Base-by-base conservation (phyloP, 2,329 filamentous ascomycete species). In the Monascus ruber region DNA sequence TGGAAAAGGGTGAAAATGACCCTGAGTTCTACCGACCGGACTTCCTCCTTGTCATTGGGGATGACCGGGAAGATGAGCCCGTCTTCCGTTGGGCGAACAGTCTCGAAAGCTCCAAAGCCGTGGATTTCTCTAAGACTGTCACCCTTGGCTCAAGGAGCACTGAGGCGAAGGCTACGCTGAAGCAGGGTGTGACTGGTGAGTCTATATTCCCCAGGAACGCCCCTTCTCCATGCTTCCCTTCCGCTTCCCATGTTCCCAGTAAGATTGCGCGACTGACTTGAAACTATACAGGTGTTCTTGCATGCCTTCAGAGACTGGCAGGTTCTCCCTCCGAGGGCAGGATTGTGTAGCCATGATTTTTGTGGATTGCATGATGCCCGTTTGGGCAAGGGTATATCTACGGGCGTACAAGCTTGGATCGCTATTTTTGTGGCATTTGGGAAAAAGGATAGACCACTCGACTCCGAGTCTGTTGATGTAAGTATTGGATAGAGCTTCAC, bases 31-130 rank as follows among this genome's bases (percentile, higher is more conserved):
- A 71, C 1, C 54, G 50, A 0, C 75, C 86, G 1, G 86, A 95
- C 56, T 96, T 95, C 60, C 64, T 96, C 41, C 78, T 95, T 66
- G 84, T 94, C 5, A 77, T 88, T 28, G 89, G 89, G 31, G 88
- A 95, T 54, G 86, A 88, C 33, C 80, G 89, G 27, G 89, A 95
- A 50, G 91, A 96, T 48, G 89, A 96, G 57, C 83, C 85, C 50
- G 83, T 94, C 17, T 96, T 94, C 67, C 81, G 81, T 45, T 96
- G 91, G 89, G 91, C 89, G 11, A 94, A 95, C 63, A 72, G 77
- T 36, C 66, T 94, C 7, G 71, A 72, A 24, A 70, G 73, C 3
- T 65, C 73, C 6, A 72, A 73, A 11, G 64, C 66, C 2, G 72
- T 87, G 33, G 65, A 78, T 36, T 72, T 85, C 40, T 84, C 91